These are phyloP conservation scores for Hibiscus tridactylites DNA, from an alignment of 345 rosid genomes.

Conservation along the genomic window DNA sequence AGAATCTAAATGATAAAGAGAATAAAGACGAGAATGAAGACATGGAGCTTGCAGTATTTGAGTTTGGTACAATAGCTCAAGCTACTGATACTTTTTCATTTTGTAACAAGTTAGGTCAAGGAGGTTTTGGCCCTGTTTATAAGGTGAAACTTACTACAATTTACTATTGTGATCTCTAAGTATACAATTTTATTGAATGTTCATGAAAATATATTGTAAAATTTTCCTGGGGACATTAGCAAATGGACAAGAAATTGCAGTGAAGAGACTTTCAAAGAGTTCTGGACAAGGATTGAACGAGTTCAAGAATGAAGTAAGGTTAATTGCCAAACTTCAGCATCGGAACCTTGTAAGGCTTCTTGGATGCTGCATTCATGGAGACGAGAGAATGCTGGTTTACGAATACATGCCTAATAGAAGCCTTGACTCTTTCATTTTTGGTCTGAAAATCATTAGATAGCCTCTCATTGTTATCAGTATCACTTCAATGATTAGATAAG, in stretches of 20 bases:
- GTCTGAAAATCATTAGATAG: neutral
- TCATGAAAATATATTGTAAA: no score
- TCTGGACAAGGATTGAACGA: conserved; percentile 41
- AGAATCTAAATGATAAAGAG: no score
- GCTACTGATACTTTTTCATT: no score
- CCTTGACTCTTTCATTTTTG: conserved; percentile 22
- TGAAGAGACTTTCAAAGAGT: conserved; percentile 35
- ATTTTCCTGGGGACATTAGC: no score
- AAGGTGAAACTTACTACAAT: no score
- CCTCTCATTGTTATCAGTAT: neutral
- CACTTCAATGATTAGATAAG: neutral
- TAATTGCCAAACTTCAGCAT: conserved; percentile 44
- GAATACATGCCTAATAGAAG: conserved; percentile 30
- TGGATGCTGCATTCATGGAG: conserved; percentile 26
- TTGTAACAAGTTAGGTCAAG: no score
- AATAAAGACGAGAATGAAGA: no score
- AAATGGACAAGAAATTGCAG: conserved; percentile 22
- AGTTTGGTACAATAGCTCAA: no score
- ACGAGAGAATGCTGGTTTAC: conserved; percentile 26
- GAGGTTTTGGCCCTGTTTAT: no score
- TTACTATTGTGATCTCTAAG: no score
- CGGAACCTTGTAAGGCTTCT: conserved; percentile 41
- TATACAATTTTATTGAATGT: no score
- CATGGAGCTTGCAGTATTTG: no score
- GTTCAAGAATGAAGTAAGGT: conserved; percentile 36